Conservation (phyloP, 2,329 filamentous ascomycete genomes). For the Epichloe sp. region DNA sequence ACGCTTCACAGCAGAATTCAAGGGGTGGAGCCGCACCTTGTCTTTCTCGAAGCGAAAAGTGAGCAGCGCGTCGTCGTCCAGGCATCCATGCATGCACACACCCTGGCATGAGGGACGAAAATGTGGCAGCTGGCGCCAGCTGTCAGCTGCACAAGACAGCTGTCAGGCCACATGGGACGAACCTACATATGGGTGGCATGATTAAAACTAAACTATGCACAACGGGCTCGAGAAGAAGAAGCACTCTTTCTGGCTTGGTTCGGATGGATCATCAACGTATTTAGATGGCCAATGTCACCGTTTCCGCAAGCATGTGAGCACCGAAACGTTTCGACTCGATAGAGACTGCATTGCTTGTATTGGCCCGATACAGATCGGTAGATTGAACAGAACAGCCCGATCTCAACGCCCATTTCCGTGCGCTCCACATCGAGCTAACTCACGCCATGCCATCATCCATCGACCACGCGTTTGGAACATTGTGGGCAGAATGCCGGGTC, state of each 20-base stretch:
- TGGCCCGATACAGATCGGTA: neutral
- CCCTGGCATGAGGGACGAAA: neutral
- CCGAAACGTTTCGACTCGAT: too few species aligned
- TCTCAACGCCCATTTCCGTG: constrained; percentile 18
- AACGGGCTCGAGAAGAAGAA: too few species aligned
- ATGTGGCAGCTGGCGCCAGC: neutral
- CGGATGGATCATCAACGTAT: too few species aligned
- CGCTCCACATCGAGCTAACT: constrained; percentile 17
- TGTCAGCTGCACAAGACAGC: constrained; percentile 3
- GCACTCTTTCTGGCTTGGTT: too few species aligned
- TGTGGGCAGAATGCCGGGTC: neutral
- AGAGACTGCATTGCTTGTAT: too few species aligned
- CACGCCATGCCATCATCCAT: constrained; percentile 15
- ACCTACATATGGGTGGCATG: neutral
- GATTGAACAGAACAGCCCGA: constrained; percentile 9
- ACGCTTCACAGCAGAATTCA: neutral
- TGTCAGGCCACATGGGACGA: neutral
- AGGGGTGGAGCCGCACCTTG: neutral
- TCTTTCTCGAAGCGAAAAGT: neutral
- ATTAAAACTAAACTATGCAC: too few species aligned
- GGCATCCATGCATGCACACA: neutral
- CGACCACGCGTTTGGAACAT: constrained; percentile 2
- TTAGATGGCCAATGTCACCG: neutral
- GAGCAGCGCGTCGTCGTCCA: neutral
- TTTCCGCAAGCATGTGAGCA: too few species aligned